Evolutionary conservation across 2,329 filamentous ascomycete genomes (phyloP).

Genomic region (Pyricularia pennisetigena): DNA sequence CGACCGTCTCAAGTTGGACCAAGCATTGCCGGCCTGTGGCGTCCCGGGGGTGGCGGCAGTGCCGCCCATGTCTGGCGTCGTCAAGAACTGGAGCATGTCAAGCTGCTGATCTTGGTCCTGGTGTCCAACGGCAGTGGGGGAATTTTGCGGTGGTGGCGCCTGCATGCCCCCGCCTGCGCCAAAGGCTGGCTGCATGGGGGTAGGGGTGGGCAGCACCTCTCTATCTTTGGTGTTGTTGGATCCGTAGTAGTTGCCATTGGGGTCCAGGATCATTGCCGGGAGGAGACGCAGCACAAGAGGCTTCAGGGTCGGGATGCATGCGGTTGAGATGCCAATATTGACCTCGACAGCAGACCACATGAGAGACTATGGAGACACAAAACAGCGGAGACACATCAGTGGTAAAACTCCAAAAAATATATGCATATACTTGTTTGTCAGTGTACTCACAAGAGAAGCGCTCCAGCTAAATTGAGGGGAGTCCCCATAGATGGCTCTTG

Average conservation of each 20-base stretch:
- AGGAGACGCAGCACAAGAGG: slow-evolving; percentile 62
- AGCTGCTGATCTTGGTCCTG: not conserved
- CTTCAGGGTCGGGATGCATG: slow-evolving; percentile 86
- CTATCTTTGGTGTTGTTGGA: slow-evolving; percentile 17
- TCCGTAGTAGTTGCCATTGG: slow-evolving; percentile 28
- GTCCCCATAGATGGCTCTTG: slow-evolving; percentile 37
- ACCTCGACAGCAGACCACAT: slow-evolving; percentile 95
- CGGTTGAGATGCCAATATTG: slow-evolving; percentile 81
- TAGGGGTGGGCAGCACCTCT: slow-evolving; percentile 7
- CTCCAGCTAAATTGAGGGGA: slow-evolving; percentile 56
- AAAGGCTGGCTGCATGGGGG: not conserved
- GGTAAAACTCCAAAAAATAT: not conserved
- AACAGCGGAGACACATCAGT: not conserved
- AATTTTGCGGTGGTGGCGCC: not conserved
- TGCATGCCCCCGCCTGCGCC: slow-evolving; percentile 3
- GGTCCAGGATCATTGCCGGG: slow-evolving; percentile 45
- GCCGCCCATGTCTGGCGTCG: slow-evolving; percentile 24
- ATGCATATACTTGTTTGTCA: not conserved
- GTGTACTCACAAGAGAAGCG: slow-evolving; percentile 44
- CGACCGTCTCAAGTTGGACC: not conserved
- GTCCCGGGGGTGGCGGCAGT: not conserved
- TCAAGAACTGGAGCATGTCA: slow-evolving; percentile 29
- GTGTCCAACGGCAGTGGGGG: not conserved
- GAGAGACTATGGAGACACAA: slow-evolving; percentile 39
- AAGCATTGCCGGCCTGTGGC: slow-evolving; percentile 5